Base-by-base conservation (phyloP, 208 protist genomes). In the Ichthyophonus hoferi region DNA sequence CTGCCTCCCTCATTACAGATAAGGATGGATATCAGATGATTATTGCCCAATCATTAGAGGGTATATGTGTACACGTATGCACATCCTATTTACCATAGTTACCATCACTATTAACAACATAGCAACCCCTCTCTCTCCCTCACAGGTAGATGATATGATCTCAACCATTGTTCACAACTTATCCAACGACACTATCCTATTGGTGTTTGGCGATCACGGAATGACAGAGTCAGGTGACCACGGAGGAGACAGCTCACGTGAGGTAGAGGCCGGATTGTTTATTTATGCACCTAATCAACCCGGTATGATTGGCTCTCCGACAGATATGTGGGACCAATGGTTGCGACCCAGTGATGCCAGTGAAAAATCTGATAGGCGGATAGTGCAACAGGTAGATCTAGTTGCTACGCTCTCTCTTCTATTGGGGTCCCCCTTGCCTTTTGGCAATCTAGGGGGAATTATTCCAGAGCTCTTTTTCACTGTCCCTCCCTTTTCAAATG, bases 371-470 rank as follows among this genome's bases (percentile, higher is more conserved):
- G 81, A 37, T 12, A 2, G 39, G 14, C 81, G 81, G 0, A 14
- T n/a, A 33, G 33, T 91, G 1, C 40, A 33, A n/a, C 89, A 91
- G 41, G 79, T 88, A 35, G 89, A 91, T 86, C 40, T 89, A 3
- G 84, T 88, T 0, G 42, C 89, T 34, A 91, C 89, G 14, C 24
- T 91, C 12, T 42, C 84, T 1, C 14, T 88, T 1, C 14, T 88
- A 39, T 58, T 88, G 2, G 89, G 89, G 33, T 37, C 83, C 17
- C 89, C 89, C 0, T 88, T 91, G 83, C 89, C 89, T 14, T 91
- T 91, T 42, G 42, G 35, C 39, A 79, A 82, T 90, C 35, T 90
- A 12, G 87, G 87, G 12, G 14, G 58, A 24, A 39, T 87, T 34
- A 78, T 87, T 35, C 42, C 40, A 40, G 83, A 87, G 33, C 24